Base-by-base conservation (phyloP, 495 filamentous ascomycete species). In the Aspergillus incahuasiensis region DNA sequence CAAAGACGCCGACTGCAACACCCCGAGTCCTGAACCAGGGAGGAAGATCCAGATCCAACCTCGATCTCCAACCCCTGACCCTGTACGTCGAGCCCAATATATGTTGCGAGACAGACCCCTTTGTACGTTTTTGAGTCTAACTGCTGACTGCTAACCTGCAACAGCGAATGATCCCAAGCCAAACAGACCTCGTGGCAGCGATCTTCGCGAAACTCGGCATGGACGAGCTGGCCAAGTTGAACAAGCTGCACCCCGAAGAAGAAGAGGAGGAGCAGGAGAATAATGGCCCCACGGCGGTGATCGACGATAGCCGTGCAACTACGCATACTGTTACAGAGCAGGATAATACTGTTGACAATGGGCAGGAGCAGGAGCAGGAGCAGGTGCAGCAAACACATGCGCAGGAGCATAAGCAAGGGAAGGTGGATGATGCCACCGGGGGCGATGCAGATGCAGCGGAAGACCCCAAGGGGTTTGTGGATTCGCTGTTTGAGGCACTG, bases 161-260 rank as follows among this genome's bases (percentile, higher is more conserved):
- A 48, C 24, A 73, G 69, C 59, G 72, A 50, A 44, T 72, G n/a
- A 68, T 72, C 32, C 72, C 72, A 9, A 56, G 58, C 11, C 8
- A 63, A 5, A 64, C 22, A 0, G 58, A 55, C 21, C 24, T 72
- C 21, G 20, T 75, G 12, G 30, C 51, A 32, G 12, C 58, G 0
- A 13, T 73, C 39, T 38, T 75, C 11, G 51, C 56, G 25, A 24
- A 25, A 3, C 25, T 71, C 6, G 68, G 69, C 18, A 35, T 75
- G 3, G 25, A 52, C 3, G 38, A 47, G 11, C 51, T 64, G 3
- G 39, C 25, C 11, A 55, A 56, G 5, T 55, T 65, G 44, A 60
- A 63, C 38, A 50, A 62, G 22, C 52, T 46, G 52, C 54, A 57
- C 6, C 16, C 25, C 5, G 40, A 24, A 9, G 28, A 49, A n/a